Evolutionary conservation across 2,329 filamentous ascomycete species (phyloP).

Genomic region (Xylariaceae sp.): DNA sequence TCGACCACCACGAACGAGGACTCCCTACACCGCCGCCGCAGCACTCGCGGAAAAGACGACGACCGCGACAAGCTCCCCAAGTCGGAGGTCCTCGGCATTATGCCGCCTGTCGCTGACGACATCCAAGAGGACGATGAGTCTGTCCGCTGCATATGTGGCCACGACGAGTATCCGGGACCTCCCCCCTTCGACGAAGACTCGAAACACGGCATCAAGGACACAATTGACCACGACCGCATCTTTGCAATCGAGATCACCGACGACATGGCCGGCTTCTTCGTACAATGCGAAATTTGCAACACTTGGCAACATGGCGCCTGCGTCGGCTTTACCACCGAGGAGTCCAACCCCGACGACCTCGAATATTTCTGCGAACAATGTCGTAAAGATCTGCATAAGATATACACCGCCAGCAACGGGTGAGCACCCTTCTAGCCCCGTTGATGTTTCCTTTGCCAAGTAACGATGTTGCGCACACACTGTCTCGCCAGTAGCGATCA

Average conservation of each 20-base stretch:
- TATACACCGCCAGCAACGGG: conserved; percentile 79
- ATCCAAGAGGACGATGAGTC: conserved; percentile 87
- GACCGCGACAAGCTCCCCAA: conserved; percentile 46
- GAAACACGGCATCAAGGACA: conserved; percentile 51
- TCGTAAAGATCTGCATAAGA: conserved; percentile 83
- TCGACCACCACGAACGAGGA: conserved; percentile 53
- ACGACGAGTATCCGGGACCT: conserved; percentile 89
- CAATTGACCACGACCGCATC: conserved; percentile 55
- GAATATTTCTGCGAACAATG: conserved; percentile 97
- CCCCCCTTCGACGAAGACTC: conserved; percentile 57
- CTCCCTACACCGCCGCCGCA: conserved; percentile 67
- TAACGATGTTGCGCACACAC: not conserved
- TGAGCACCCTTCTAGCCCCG: conserved; percentile 44
- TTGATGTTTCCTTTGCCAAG: not conserved
- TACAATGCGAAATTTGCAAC: conserved; percentile 96
- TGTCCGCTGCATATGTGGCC: conserved; percentile 91
- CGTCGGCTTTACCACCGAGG: conserved; percentile 93
- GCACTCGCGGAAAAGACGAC: conserved; percentile 69
- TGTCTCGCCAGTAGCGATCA: not conserved
- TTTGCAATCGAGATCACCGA: conserved; percentile 65
- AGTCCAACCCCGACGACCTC: conserved; percentile 74
- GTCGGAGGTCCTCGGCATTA: conserved; percentile 41
- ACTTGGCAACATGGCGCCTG: conserved; percentile 99
- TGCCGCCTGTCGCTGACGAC: conserved; percentile 56
- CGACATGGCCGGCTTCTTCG: conserved; percentile 90